These are phyloP conservation scores for Podaxis sp. DNA, from an alignment of 768 basidiomycete species.

Conservation along the genomic window DNA sequence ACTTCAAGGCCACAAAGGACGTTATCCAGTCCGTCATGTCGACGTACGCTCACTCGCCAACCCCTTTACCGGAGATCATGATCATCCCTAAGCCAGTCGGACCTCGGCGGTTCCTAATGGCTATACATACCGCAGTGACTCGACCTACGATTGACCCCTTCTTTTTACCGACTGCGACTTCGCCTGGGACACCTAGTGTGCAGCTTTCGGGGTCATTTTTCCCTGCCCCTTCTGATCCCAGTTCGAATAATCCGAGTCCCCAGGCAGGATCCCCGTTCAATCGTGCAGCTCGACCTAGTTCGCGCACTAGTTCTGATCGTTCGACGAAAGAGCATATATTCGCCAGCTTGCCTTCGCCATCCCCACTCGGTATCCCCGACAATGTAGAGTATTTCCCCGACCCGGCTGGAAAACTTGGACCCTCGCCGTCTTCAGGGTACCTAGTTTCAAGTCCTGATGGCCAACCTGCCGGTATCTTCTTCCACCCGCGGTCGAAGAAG, in stretches of 20 bases:
- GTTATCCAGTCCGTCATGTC: constrained; percentile 67
- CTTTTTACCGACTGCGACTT: constrained; percentile 93
- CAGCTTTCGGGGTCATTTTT: constrained; percentile 41
- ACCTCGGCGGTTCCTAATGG: constrained; percentile 88
- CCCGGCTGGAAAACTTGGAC: constrained; percentile 67
- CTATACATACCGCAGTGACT: constrained; percentile 85
- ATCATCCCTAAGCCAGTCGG: constrained; percentile 98
- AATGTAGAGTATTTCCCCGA: constrained; percentile 77
- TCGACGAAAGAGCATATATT: constrained; percentile 44
- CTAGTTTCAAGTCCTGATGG: constrained; percentile 93
- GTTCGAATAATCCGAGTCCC: background rate
- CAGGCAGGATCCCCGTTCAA: constrained; percentile 14
- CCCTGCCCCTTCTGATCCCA: constrained; percentile 25
- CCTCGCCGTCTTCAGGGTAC: constrained; percentile 80
- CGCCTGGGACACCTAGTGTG: constrained; percentile 76
- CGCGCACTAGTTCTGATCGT: constrained; percentile 62
- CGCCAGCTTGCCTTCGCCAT: constrained; percentile 49
- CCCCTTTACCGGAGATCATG: constrained; percentile 81
- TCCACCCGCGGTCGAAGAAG: constrained; percentile 66
- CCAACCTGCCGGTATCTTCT: constrained; percentile 93
- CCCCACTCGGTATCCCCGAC: constrained; percentile 70
- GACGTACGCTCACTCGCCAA: constrained; percentile 40
- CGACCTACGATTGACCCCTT: constrained; percentile 88
- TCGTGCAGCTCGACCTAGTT: constrained; percentile 44
- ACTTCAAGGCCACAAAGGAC: constrained; percentile 88